A percentile compares a stretch with the other conserved stretches of the same genome.
phyloP scores from a whole-genome alignment of 306 rosid species.

The Myrica gale region DNA sequence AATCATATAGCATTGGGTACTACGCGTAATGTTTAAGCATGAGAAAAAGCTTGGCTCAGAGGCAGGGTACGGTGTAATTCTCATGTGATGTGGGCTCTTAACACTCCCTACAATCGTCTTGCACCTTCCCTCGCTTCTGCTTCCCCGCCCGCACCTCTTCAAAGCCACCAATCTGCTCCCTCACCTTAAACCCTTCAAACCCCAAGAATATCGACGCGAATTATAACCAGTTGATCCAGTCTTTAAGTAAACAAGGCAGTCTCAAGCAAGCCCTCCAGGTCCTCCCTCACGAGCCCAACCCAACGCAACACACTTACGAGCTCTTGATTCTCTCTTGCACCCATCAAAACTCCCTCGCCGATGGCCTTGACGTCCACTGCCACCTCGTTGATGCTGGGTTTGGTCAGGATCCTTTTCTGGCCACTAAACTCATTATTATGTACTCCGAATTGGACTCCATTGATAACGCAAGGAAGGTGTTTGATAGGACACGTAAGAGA shows the following conservation, averaged over 20 bases:
- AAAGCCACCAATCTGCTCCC: conserved; percentile 38
- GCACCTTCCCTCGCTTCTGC: conserved; percentile 30
- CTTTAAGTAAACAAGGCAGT: conserved; percentile 70
- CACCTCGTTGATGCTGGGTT: conserved; percentile 51
- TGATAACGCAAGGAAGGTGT: conserved; percentile 66
- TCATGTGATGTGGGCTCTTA: conserved; percentile 67
- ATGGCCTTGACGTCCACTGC: conserved; percentile 56
- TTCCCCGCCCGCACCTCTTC: conserved; percentile 25
- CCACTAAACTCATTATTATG: conserved; percentile 86
- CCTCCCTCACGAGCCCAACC: conserved; percentile 55
- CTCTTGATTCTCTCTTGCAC: conserved; percentile 60
- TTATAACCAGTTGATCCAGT: conserved; percentile 61
- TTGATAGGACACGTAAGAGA: conserved; percentile 60
- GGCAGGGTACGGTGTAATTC: not conserved
- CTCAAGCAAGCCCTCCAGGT: conserved; percentile 71
- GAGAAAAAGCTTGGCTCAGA: not conserved
- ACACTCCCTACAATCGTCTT: conserved; percentile 36
- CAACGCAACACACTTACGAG: conserved; percentile 77
- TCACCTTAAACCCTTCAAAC: conserved; percentile 43
- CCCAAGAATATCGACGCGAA: conserved; percentile 20
- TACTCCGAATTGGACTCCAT: conserved; percentile 66
- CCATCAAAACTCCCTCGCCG: conserved; percentile 60
- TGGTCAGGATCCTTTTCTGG: conserved; percentile 77
- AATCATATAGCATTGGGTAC: too few relatives aligned
- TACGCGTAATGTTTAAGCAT: not conserved